These are phyloP conservation scores for Suhomyces anneliseae DNA, from an alignment of 1,139 yeast genomes.

Conservation along the genomic window DNA sequence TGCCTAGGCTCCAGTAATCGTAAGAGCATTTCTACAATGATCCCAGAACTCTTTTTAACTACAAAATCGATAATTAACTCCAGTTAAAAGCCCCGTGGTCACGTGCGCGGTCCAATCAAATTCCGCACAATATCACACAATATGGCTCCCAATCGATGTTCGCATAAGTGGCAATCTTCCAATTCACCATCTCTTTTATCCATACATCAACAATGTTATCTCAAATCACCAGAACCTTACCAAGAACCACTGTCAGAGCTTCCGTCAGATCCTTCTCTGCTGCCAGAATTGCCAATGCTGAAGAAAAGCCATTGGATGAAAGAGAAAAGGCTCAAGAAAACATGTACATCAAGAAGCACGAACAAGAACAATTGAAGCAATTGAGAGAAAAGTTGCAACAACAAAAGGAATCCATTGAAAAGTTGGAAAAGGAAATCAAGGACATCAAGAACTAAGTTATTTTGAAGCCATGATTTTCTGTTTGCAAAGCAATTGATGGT, in stretches of 20 bases:
- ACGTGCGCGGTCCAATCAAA: slow-evolving; percentile 3
- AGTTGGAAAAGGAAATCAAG: slow-evolving; percentile 44
- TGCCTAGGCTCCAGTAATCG: no score
- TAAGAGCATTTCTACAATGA: no score
- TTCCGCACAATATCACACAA: slow-evolving; percentile 1
- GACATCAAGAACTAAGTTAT: slow-evolving; percentile 31
- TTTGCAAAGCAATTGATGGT: no score
- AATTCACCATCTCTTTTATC: background rate
- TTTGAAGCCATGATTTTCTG: no score
- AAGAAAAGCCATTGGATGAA: slow-evolving; percentile 40
- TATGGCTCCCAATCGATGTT: background rate
- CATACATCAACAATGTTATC: slow-evolving; percentile 29
- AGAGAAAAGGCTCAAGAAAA: slow-evolving; percentile 49
- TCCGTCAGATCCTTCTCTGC: slow-evolving; percentile 42
- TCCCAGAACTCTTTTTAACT: no score
- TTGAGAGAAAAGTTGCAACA: slow-evolving; percentile 47
- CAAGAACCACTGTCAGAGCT: slow-evolving; percentile 32
- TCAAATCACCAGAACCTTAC: slow-evolving; percentile 33
- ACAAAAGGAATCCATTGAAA: slow-evolving; percentile 45
- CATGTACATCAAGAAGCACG: slow-evolving; percentile 47
- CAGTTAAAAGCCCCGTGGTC: background rate
- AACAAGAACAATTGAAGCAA: slow-evolving; percentile 49
- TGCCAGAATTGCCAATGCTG: slow-evolving; percentile 32
- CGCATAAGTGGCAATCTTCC: slow-evolving; percentile 5
- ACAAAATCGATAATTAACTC: no score